Evolutionary conservation across 179 eudicot genomes (phyloP), one percentile per base, ranked within the genome.

Genomic region (Patellifolia procumbens): DNA sequence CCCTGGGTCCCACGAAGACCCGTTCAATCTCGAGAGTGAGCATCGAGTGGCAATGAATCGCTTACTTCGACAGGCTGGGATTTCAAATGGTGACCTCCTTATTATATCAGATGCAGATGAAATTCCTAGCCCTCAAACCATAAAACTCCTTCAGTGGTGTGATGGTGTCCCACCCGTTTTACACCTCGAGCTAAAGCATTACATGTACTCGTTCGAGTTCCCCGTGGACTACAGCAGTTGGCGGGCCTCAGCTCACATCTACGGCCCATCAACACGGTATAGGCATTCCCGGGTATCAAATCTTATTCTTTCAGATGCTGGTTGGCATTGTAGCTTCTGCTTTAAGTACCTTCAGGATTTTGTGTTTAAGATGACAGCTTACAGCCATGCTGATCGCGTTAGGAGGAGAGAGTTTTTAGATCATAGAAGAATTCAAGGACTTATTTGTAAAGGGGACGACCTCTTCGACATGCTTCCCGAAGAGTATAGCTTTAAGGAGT

Each of bases 271-370:
- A 69, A 91, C 95, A 17, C 74, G 43, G 61, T 93, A 93, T 51
- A 66, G 84, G 16, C 98, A 93, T 73, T 90, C 98, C 0, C 87
- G 97, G 3, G 87, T 82, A 28, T 78, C 93, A 0, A 78, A 91
- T 49, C 17, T 81, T 22, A 86, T 91, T 43, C 90, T 93, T 20
- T 90, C 98, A 1, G 91, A 93, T 70, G 87, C 98, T 0, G 98
- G 98, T 3, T 93, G 98, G 98, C 98, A 93, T 62, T 93, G 97
- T 26, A 93, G 97, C 86, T 93, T 93, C 70, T 93, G 98, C 79
- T 91, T 93, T 60, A 76, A 86, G 52, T 64, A 81, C 63, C 78
- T 91, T 39, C 71, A 73, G 20, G 98, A 91, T 22, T 91, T 93
- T 42, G 92, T 86, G 53, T 89, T 92, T 80, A 93, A 93, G 74